Evolutionary conservation across 179 eudicot genomes (phyloP).

Genomic region (Amaranthus tricolor): DNA sequence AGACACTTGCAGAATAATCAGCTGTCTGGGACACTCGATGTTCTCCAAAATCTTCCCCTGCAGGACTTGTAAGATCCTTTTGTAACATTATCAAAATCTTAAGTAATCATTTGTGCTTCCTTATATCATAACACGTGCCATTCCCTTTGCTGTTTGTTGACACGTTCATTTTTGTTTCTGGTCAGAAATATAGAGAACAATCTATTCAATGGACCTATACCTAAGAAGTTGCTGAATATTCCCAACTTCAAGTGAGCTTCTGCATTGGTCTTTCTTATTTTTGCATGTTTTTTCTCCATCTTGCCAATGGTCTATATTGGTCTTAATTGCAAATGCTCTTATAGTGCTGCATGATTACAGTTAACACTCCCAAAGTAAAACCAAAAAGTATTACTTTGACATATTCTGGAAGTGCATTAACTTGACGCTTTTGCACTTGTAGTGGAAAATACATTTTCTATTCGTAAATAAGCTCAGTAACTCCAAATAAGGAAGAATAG

Average conservation of each 20-base stretch:
- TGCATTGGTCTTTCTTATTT: background rate
- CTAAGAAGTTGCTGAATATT: slow-evolving; percentile 60
- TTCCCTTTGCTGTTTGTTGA: background rate
- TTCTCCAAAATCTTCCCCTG: slow-evolving; percentile 81
- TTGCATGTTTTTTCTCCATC: too few species aligned
- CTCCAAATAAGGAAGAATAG: too few species aligned
- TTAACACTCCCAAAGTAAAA: too few species aligned
- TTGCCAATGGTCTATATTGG: too few species aligned
- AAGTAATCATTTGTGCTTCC: background rate
- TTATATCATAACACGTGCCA: background rate
- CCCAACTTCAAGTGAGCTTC: slow-evolving; percentile 67
- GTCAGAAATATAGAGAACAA: slow-evolving; percentile 77
- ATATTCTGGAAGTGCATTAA: too few species aligned
- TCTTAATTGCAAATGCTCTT: too few species aligned
- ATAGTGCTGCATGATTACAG: too few species aligned
- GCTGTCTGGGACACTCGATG: slow-evolving; percentile 89
- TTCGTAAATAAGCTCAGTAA: too few species aligned
- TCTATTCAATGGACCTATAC: slow-evolving; percentile 78
- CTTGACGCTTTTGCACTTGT: too few species aligned
- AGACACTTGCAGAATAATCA: slow-evolving; percentile 93
- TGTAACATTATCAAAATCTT: background rate
- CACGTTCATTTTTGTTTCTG: slow-evolving; percentile 1
- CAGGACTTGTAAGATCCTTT: slow-evolving; percentile 36
- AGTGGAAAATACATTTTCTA: too few species aligned
- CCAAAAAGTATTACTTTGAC: too few species aligned